These are phyloP conservation scores for Seiridium cupressi DNA, from an alignment of 2,329 filamentous ascomycete species.

Conservation along the genomic window DNA sequence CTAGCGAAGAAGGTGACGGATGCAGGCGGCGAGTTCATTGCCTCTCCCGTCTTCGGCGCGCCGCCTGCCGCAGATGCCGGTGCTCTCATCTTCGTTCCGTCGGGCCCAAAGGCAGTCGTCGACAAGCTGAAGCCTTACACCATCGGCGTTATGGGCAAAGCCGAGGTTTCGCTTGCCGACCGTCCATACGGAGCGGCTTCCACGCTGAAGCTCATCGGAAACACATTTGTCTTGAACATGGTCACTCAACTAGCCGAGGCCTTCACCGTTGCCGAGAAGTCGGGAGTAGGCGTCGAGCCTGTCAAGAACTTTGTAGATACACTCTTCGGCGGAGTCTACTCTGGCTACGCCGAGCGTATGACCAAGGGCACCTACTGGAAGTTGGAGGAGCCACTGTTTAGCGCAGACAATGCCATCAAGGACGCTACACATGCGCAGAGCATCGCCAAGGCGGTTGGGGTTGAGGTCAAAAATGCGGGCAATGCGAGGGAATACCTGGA, in stretches of 20 bases:
- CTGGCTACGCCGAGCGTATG: slow-evolving; percentile 75
- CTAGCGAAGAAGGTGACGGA: slow-evolving; percentile 56
- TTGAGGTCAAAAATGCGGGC: slow-evolving; percentile 62
- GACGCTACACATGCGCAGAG: slow-evolving; percentile 73
- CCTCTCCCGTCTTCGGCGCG: slow-evolving; percentile 65
- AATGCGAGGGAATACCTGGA: slow-evolving; percentile 68
- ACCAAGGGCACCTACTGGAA: slow-evolving; percentile 72
- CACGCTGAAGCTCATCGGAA: slow-evolving; percentile 79
- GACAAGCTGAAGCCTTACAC: slow-evolving; percentile 64
- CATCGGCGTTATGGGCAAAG: slow-evolving; percentile 63
- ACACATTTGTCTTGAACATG: slow-evolving; percentile 83
- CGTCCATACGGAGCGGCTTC: slow-evolving; percentile 50
- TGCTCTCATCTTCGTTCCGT: slow-evolving; percentile 64
- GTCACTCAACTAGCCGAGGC: slow-evolving; percentile 77
- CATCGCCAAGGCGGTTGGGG: slow-evolving; percentile 62
- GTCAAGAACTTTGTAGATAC: slow-evolving; percentile 70
- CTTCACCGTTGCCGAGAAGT: slow-evolving; percentile 76
- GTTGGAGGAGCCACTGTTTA: slow-evolving; percentile 77
- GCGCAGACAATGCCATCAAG: slow-evolving; percentile 78
- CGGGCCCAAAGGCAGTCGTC: slow-evolving; percentile 55
- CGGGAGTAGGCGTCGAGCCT: slow-evolving; percentile 68
- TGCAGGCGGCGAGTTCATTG: slow-evolving; percentile 71
- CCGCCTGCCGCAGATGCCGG: slow-evolving; percentile 63
- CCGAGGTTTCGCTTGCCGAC: slow-evolving; percentile 46
- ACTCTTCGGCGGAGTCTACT: slow-evolving; percentile 74